These are phyloP conservation scores for Sutorius australiensis DNA, from an alignment of 768 basidiomycete species.

Conservation along the genomic window DNA sequence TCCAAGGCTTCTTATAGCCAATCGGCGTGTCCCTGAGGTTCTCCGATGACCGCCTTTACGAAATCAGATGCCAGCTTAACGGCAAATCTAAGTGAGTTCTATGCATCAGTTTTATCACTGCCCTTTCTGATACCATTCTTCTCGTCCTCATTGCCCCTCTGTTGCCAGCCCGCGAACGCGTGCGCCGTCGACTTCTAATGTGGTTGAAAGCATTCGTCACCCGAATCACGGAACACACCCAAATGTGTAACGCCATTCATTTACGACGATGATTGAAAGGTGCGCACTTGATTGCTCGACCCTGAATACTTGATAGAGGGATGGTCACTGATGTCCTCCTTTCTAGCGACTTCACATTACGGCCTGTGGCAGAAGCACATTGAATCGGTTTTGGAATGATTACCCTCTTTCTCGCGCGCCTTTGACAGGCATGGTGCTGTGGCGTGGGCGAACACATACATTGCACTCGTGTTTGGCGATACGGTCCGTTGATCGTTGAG, in stretches of 20 bases:
- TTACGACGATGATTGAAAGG: neutral
- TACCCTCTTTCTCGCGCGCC: conserved; percentile 2
- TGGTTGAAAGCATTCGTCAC: neutral
- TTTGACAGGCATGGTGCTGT: neutral
- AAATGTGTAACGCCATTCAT: conserved; percentile 5
- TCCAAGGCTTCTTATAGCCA: neutral
- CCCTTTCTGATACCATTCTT: neutral
- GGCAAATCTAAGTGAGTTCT: conserved; percentile 3
- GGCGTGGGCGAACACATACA: neutral
- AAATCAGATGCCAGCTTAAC: conserved; percentile 3
- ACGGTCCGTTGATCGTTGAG: neutral
- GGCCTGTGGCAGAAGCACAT: conserved; percentile 15
- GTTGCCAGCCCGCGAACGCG: neutral
- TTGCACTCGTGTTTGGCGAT: neutral
- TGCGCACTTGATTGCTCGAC: conserved; percentile 2
- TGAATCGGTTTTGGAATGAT: neutral
- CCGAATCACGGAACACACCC: conserved; percentile 2
- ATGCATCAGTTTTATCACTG: conserved; percentile 4
- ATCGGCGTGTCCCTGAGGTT: neutral
- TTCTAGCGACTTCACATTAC: conserved; percentile 11
- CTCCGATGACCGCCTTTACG: conserved; percentile 4
- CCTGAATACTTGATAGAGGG: conserved; percentile 12
- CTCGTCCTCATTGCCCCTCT: neutral
- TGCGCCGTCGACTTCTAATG: conserved; percentile 1
- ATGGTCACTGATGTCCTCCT: neutral